These are phyloP conservation scores for Theobroma cacao DNA, from an alignment of 345 rosid genomes.

Conservation along the genomic window DNA sequence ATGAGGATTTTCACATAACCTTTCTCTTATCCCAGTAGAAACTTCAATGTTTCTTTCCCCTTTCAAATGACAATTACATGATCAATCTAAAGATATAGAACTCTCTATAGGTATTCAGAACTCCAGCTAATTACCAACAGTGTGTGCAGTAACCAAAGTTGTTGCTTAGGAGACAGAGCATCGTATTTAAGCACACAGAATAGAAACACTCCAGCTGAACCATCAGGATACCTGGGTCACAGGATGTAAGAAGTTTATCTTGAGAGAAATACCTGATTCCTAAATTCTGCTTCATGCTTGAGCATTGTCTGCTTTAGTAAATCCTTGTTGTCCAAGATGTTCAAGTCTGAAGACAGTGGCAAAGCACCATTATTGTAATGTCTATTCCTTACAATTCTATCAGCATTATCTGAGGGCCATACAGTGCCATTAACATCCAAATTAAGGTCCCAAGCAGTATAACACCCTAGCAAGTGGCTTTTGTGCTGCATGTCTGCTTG, in stretches of 20 bases:
- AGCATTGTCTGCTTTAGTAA: conserved; percentile 51
- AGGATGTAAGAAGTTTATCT: background rate
- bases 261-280: conserved; percentile 44
- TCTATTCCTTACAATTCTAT: conserved; percentile 23
- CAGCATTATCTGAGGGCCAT: conserved; percentile 32
- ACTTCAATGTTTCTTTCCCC: background rate
- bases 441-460: conserved; percentile 25
- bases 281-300: conserved; percentile 54
- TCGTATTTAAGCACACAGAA: background rate
- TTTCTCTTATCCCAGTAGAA: background rate
- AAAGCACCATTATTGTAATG: conserved; percentile 26
- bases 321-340: conserved; percentile 33
- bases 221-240: background rate
- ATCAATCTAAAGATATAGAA: background rate
- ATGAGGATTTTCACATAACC: background rate
- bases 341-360: conserved; percentile 19
- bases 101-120: background rate
- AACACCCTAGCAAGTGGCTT: conserved; percentile 25
- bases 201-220: background rate
- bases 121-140: background rate
- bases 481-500: conserved; percentile 40
- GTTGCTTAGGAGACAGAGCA: background rate
- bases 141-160: background rate
- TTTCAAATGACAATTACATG: background rate
- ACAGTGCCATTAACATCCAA: conserved; percentile 24